Evolutionary conservation across 2,329 filamentous ascomycete species (phyloP), one percentile per base, ranked within the genome.

Genomic region (Tolypocladium ophioglossoides): DNA sequence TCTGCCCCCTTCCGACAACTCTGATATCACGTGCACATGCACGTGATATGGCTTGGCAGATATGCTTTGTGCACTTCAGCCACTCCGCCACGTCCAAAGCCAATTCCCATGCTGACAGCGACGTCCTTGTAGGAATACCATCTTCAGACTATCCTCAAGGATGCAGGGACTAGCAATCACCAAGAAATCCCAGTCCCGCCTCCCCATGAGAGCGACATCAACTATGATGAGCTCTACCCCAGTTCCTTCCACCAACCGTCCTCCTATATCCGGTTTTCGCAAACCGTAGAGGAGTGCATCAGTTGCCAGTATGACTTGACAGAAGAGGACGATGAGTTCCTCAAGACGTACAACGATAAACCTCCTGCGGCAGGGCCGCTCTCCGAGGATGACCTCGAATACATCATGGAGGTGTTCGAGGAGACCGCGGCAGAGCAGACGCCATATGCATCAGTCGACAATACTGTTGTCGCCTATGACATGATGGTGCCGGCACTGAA

Each of bases 251-350:
- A 85, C 64, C 87, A 95, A 70, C 91, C 94, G 52, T 84, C 86
- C 57, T 94, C 91, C 57, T 97, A 97, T 72, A 96, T 99, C 68
- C 90, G 92, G 60, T 97, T 95, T 74, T 97, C 94, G 59, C 92
- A 95, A 61, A 99, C 94, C 3, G 92, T 99, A 57, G 94, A 99
- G 73, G 94, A 99, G 72, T 95, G 87, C 64, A 86, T 90, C 66
- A 88, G 89, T 64, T 88, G 86, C 68, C 83, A 86, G 63, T 99
- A 99, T 84, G 91, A 95, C 73, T 92, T 97, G 87, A 91, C 85
- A 32, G 85, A 86, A 60, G 90, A 95, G 65, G 94, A 99, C 73
- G 87, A 91, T 69, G 82, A 79, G 54, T 96, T 89, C 67, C 80
- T 99, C 63, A 88, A 86, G 66, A 78, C 82, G 61, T 86, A 94